Percentiles rank a stretch among this genome's conserved stretches.
These are phyloP conservation scores for Podospora pseudopauciseta DNA, from an alignment of 495 filamentous ascomycete species.

Conservation along the genomic window DNA sequence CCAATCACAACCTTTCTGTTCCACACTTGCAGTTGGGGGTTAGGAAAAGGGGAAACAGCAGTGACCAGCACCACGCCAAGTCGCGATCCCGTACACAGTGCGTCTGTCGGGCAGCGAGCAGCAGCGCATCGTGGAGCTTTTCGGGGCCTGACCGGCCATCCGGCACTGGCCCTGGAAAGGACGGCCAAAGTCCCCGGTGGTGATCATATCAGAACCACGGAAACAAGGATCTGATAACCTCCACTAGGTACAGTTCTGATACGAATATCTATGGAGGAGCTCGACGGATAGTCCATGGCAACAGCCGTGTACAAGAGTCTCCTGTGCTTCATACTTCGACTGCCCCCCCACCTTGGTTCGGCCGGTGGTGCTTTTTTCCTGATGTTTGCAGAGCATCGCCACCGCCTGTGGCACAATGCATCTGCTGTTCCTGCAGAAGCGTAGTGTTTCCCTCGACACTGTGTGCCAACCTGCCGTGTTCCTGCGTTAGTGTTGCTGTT, in stretches of 20 bases:
- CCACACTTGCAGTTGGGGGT: background rate
- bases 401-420: conserved; percentile 23
- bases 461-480: conserved; percentile 23
- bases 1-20: conserved; percentile 2
- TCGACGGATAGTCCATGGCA: background rate
- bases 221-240: background rate
- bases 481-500: conserved; percentile 16
- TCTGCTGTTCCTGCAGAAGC: conserved; percentile 21
- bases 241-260: background rate
- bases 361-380: background rate
- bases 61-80: background rate
- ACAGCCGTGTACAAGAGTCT: background rate
- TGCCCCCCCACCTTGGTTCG: background rate
- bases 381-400: conserved; percentile 18
- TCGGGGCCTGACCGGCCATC: background rate
- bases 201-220: background rate
- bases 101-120: background rate
- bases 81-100: conserved; percentile 1
- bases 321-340: background rate
- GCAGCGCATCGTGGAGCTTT: background rate
- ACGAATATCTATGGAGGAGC: background rate
- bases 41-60: background rate
- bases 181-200: background rate
- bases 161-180: background rate
- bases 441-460: conserved; percentile 13